Conservation (phyloP, 1,284 basidiomycete genomes). For the Ceratobasidium sp. region DNA sequence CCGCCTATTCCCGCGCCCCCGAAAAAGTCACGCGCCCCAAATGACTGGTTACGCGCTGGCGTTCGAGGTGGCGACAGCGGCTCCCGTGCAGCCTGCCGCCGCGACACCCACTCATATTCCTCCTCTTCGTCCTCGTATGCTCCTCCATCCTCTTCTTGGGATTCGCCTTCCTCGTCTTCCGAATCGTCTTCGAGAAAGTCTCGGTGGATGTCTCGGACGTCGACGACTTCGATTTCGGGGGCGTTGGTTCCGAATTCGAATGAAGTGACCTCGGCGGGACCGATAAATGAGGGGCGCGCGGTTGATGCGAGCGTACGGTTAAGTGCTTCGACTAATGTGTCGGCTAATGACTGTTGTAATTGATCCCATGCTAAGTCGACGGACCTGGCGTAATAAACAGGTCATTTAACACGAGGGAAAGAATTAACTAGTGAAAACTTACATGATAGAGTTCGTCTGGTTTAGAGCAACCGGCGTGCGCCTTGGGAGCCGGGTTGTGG, state of each 20-base stretch:
- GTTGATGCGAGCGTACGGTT: conserved; percentile 82
- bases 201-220: conserved; percentile 92
- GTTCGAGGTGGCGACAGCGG: conserved; percentile 66
- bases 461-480: not conserved
- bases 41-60: conserved; percentile 16
- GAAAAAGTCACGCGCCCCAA: conserved; percentile 44
- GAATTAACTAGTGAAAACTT: not conserved
- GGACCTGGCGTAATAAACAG: not conserved
- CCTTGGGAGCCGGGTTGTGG: not conserved
- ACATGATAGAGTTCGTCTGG: not conserved
- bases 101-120: conserved; percentile 71
- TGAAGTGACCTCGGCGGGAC: conserved; percentile 86
- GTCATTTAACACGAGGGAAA: not conserved
- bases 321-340: conserved; percentile 79
- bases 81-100: conserved; percentile 67
- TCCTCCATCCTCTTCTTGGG: conserved; percentile 54
- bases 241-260: conserved; percentile 88
- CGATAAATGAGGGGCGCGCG: conserved; percentile 90
- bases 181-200: conserved; percentile 91
- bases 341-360: conserved; percentile 64
- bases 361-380: conserved; percentile 41
- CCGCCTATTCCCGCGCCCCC: conserved; percentile 36
- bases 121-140: conserved; percentile 44
- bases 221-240: conserved; percentile 91
- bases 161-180: conserved; percentile 59